A percentile compares a stretch with the other conserved stretches of the same genome.
These are phyloP conservation scores for Malus asiatica DNA, from an alignment of 306 rosid species.

Conservation along the genomic window DNA sequence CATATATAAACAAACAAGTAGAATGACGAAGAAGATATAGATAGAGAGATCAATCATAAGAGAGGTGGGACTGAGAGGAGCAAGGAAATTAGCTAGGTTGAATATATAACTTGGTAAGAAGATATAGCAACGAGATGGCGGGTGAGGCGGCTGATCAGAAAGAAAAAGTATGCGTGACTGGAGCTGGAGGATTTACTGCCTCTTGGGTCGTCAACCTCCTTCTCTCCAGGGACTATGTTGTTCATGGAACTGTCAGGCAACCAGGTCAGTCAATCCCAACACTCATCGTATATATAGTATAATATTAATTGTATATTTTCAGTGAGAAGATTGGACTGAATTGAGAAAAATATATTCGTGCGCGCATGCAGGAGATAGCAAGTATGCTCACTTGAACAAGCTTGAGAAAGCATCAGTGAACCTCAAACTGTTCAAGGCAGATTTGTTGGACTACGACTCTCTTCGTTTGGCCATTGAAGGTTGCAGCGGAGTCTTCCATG, in stretches of 20 bases:
- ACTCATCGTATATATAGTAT: not conserved
- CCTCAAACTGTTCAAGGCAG: slow-evolving; percentile 24
- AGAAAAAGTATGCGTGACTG: slow-evolving; percentile 43
- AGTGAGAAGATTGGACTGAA: too few relatives aligned
- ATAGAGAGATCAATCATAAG: not conserved
- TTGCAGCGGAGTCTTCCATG: slow-evolving; percentile 29
- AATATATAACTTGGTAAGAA: too few relatives aligned
- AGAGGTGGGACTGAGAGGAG: not conserved
- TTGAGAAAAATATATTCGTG: not conserved
- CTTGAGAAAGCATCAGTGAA: slow-evolving; percentile 19
- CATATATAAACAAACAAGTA: too few relatives aligned
- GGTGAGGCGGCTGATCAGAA: not conserved
- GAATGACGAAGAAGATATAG: too few relatives aligned
- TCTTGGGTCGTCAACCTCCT: slow-evolving; percentile 53
- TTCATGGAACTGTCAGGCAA: slow-evolving; percentile 54
- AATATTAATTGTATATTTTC: too few relatives aligned
- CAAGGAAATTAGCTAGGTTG: not conserved
- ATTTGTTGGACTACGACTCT: slow-evolving; percentile 28
- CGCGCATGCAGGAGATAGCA: not conserved
- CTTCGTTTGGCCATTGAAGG: slow-evolving; percentile 13
- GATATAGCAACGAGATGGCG: not conserved
- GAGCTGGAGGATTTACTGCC: slow-evolving; percentile 55
- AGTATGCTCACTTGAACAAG: slow-evolving; percentile 22
- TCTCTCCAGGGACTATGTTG: slow-evolving; percentile 42
- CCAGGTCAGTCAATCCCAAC: slow-evolving; percentile 22